phyloP scores from a whole-genome alignment of 441 rosid species.

The Aquilaria agallochum region DNA sequence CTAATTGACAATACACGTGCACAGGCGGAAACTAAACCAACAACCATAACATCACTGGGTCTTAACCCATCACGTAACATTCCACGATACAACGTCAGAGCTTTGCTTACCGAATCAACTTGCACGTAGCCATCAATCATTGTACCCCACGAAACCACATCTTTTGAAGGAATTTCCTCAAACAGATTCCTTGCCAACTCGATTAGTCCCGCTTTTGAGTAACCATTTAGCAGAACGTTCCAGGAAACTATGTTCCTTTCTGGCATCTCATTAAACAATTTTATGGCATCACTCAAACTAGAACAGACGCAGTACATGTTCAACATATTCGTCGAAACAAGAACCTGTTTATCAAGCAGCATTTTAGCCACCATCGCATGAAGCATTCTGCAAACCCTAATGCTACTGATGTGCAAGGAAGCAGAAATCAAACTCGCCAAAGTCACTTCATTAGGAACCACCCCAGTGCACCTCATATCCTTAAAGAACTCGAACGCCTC shows the following conservation, averaged over 20 bases:
- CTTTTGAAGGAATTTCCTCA: constrained; percentile 41
- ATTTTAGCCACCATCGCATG: constrained; percentile 56
- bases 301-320: constrained; percentile 54
- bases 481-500: constrained; percentile 50
- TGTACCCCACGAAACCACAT: constrained; percentile 79
- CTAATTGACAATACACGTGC: constrained; percentile 28
- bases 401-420: constrained; percentile 47
- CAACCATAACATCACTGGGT: constrained; percentile 66
- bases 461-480: constrained; percentile 51
- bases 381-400: constrained; percentile 54
- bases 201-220: constrained; percentile 60
- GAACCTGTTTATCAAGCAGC: constrained; percentile 37
- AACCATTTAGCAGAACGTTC: constrained; percentile 90
- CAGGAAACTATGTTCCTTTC: constrained; percentile 62
- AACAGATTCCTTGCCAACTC: constrained; percentile 53
- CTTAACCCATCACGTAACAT: constrained; percentile 45
- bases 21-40: constrained; percentile 72
- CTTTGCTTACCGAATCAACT: constrained; percentile 46
- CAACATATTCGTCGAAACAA: constrained; percentile 66
- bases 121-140: constrained; percentile 59
- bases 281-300: constrained; percentile 50
- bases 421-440: constrained; percentile 54
- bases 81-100: constrained; percentile 42
- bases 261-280: constrained; percentile 62
- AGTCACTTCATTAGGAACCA: constrained; percentile 59